These are phyloP conservation scores for Corchorus capsularis DNA, from an alignment of 345 rosid genomes.

Conservation along the genomic window DNA sequence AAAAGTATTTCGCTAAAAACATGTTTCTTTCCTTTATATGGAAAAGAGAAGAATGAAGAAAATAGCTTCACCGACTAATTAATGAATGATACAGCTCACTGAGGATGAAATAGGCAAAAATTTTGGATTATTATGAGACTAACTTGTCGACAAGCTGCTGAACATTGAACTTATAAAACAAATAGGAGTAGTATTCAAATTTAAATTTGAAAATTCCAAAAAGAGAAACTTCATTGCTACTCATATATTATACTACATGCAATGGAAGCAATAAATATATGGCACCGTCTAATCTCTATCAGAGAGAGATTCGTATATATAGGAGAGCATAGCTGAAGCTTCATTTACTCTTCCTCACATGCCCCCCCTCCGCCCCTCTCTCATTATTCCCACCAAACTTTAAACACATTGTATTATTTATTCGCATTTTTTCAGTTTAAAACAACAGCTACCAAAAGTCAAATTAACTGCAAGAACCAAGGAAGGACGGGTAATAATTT, in stretches of 20 bases:
- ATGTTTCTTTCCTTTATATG: too few species aligned
- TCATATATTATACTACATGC: background rate
- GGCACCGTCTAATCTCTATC: background rate
- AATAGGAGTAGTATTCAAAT: background rate
- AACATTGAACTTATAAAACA: background rate
- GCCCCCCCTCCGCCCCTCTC: background rate
- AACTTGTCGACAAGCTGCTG: background rate
- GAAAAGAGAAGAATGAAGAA: too few species aligned
- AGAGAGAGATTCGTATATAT: background rate
- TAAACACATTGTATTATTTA: background rate
- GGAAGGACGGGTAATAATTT: too few species aligned
- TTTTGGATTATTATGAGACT: background rate
- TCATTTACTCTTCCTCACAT: constrained; percentile 11
- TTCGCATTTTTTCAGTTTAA: background rate
- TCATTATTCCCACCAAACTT: background rate
- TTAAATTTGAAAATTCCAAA: background rate
- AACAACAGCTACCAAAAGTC: background rate
- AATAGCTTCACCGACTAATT: background rate
- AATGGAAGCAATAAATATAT: background rate
- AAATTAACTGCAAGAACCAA: background rate
- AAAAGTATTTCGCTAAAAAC: too few species aligned
- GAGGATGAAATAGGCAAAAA: background rate
- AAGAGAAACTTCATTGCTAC: background rate
- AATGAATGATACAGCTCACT: background rate
- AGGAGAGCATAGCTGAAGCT: background rate